Conservation (phyloP, 2,329 filamentous ascomycete species). For the Hymenoscyphus salicellus region DNA sequence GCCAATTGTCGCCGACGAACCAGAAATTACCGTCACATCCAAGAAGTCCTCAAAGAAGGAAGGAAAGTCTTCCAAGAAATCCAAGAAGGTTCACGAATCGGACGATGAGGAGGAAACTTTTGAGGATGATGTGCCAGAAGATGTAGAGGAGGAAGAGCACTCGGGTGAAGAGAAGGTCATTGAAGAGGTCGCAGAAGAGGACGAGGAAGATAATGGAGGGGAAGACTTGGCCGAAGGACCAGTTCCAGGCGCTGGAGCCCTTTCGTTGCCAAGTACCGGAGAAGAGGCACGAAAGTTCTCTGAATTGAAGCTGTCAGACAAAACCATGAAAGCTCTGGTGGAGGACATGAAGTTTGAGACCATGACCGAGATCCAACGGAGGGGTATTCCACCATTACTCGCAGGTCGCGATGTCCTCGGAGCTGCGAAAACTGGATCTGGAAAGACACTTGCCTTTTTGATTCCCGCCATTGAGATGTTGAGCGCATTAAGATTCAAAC, state of each 20-base stretch:
- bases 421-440: constrained; percentile 92
- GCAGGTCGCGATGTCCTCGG: constrained; percentile 91
- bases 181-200: constrained; percentile 17
- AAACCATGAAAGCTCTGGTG: constrained; percentile 78
- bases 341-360: constrained; percentile 87
- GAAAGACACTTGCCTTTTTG: constrained; percentile 92
- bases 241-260: constrained; percentile 21
- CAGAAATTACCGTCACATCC: constrained; percentile 20
- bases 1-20: constrained; percentile 12
- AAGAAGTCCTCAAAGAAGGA: constrained; percentile 27
- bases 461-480: constrained; percentile 95
- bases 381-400: constrained; percentile 81
- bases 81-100: constrained; percentile 38
- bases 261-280: constrained; percentile 26
- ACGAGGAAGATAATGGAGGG: constrained; percentile 18
- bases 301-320: constrained; percentile 78
- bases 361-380: constrained; percentile 93
- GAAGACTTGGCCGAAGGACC: constrained; percentile 23
- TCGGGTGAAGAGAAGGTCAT: constrained; percentile 26
- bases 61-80: constrained; percentile 36
- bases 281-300: constrained; percentile 29
- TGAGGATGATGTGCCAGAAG: constrained; percentile 33
- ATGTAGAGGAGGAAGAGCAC: constrained; percentile 31
- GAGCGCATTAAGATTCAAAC: constrained; percentile 86
- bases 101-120: constrained; percentile 29